These are phyloP conservation scores for Fusarium miscanthi DNA, from an alignment of 2,329 filamentous ascomycete genomes.

Conservation along the genomic window DNA sequence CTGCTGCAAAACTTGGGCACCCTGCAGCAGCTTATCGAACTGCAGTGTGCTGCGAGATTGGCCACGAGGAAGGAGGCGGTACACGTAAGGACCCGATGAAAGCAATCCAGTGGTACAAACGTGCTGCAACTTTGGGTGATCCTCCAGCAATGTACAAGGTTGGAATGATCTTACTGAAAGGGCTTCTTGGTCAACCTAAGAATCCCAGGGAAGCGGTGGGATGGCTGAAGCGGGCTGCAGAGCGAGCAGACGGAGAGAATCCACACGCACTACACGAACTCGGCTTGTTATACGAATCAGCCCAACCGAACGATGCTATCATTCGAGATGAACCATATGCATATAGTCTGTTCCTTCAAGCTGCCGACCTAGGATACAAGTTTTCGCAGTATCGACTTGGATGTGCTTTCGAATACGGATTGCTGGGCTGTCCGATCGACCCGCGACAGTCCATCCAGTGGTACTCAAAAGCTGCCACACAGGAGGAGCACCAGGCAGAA, in stretches of 20 bases:
- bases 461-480: conserved; percentile 91
- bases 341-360: conserved; percentile 82
- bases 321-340: conserved; percentile 86
- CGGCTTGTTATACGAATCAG: conserved; percentile 72
- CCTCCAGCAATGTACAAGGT: conserved; percentile 98
- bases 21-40: conserved; percentile 90
- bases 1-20: conserved; percentile 90
- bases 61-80: conserved; percentile 91
- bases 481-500: conserved; percentile 95
- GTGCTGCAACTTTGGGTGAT: conserved; percentile 89
- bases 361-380: conserved; percentile 91
- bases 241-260: conserved; percentile 87
- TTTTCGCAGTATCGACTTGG: conserved; percentile 93
- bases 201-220: conserved; percentile 88
- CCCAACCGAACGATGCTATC: conserved; percentile 75
- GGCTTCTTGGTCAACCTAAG: conserved; percentile 84
- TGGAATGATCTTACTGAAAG: conserved; percentile 95
- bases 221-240: conserved; percentile 94
- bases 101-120: conserved; percentile 98
- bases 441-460: conserved; percentile 87
- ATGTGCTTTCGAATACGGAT: conserved; percentile 88
- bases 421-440: conserved; percentile 85
- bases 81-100: conserved; percentile 92
- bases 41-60: conserved; percentile 97
- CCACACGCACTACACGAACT: conserved; percentile 96